A percentile compares a stretch with the other conserved stretches of the same genome.
phyloP scores from a whole-genome alignment of 352 stramenopile genomes.

The Globisporangium rhizosaccharum region DNA sequence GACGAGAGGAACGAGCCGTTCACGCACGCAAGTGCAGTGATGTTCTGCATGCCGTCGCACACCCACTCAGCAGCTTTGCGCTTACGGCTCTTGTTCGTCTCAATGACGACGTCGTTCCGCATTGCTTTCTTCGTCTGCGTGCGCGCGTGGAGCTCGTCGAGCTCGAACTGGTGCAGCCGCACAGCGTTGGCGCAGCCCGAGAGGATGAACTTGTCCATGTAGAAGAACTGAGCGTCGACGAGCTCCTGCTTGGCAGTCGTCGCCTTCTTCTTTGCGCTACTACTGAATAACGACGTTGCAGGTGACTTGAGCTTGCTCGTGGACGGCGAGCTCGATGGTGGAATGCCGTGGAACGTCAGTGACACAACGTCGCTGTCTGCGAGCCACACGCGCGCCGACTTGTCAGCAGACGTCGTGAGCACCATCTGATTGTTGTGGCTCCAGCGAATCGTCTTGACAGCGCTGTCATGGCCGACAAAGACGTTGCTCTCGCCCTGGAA shows the following conservation, averaged over 20 bases:
- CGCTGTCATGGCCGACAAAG: constrained; percentile 62
- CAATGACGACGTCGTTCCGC: constrained; percentile 30
- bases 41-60: constrained; percentile 55
- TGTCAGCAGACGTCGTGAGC: constrained; percentile 62
- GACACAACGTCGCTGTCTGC: constrained; percentile 53
- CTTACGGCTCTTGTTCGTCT: constrained; percentile 64
- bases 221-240: constrained; percentile 74
- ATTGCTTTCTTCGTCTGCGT: constrained; percentile 28
- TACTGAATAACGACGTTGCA: constrained; percentile 9
- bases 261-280: constrained; percentile 40
- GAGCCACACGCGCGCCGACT: constrained; percentile 67
- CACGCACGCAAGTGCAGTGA: constrained; percentile 67
- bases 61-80: constrained; percentile 58
- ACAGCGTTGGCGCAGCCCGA: constrained; percentile 57
- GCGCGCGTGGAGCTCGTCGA: constrained; percentile 52
- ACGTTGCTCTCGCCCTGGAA: constrained; percentile 66
- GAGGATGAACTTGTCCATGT: constrained; percentile 86
- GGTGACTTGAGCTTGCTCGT: constrained; percentile 7
- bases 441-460: constrained; percentile 61
- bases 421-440: constrained; percentile 70
- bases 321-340: constrained; percentile 21
- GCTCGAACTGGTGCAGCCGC: constrained; percentile 68
- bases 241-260: constrained; percentile 36
- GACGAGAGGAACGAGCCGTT: constrained; percentile 81
- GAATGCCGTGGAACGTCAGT: constrained; percentile 44